Base-by-base conservation (phyloP, 192 early-diverging fungal genomes). In the Chytriomyces confervae region DNA sequence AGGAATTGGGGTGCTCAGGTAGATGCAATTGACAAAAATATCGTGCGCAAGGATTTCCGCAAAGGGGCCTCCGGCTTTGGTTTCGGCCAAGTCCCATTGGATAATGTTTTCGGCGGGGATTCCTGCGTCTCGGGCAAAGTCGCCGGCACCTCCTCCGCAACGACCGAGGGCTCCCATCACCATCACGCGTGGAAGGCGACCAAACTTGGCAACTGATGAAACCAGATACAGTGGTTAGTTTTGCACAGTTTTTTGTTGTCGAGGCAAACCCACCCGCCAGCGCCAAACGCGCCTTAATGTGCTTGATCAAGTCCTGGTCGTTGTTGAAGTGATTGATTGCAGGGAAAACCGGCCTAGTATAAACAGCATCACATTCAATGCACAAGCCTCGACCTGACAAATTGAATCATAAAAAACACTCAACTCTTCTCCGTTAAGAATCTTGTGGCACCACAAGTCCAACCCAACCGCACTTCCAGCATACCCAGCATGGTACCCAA, bases 1-100 rank as follows among this genome's bases (percentile, higher is more conserved):
- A 66, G 96, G 95, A 75, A 99, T 99, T 80, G 91, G 88, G 51
- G 91, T 83, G 81, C 89, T 92, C 70, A 99, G 91, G 80, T 99
- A 99, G 86, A 99, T 99, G 88, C 95, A 99, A 91, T 99, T 99
- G 92, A 99, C 91, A 86, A 99, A 99, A 78, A 97, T 93, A 81
- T 99, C 96, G 69, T 86, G 81, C 45, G 91, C 86, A 78, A 94
- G 84, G 67, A 99, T 97, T 83, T 97, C 93, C 48, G 83, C 82
- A 88, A 97, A 99, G 62, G 97, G 97, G 9, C 97, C 97, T 57
- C 96, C 96, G 61, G 80, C 86, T 82, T 90, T 91, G 60, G 97
- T 99, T 85, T 99, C 96, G 61, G 89, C 91, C 83, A 97, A 92
- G 78, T 99, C 97, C 97, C 97, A 99, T 84, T 92, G 87, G 85